Conservation (phyloP, 192 early-diverging fungal genomes). For the Chytriomyces confervae region DNA sequence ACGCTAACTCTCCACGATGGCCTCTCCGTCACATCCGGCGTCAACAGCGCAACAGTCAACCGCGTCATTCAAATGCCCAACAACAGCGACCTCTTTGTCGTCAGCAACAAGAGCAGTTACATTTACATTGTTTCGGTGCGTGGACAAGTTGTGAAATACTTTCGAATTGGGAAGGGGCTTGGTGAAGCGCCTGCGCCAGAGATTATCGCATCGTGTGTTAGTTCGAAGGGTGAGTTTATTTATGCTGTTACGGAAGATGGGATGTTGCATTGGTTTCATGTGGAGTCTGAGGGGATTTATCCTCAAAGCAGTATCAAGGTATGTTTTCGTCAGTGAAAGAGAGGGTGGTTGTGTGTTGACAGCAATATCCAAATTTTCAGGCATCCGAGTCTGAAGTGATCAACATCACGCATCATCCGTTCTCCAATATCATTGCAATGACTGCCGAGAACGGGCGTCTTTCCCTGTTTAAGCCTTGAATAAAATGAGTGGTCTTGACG, state of each 20-base stretch:
- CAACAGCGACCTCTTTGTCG: conserved; percentile 69
- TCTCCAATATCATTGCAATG: conserved; percentile 76
- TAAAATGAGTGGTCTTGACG: neutral
- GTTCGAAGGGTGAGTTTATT: conserved; percentile 82
- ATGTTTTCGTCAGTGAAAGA: neutral
- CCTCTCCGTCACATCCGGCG: conserved; percentile 43
- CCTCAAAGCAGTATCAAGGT: conserved; percentile 21
- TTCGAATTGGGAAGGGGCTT: conserved; percentile 31
- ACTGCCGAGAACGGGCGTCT: conserved; percentile 68
- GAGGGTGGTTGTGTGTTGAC: neutral
- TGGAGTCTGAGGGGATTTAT: conserved; percentile 60
- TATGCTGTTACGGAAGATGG: conserved; percentile 79
- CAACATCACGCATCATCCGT: conserved; percentile 83
- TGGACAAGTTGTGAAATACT: conserved; percentile 27
- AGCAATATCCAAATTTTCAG: conserved; percentile 23
- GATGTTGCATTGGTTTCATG: conserved; percentile 70
- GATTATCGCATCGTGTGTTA: conserved; percentile 65
- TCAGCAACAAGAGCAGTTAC: conserved; percentile 79
- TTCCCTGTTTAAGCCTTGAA: neutral
- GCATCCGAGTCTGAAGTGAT: conserved; percentile 73
- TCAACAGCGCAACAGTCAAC: conserved; percentile 56
- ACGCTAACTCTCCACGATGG: conserved; percentile 72
- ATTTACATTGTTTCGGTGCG: conserved; percentile 71
- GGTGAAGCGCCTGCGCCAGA: conserved; percentile 46
- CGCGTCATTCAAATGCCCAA: conserved; percentile 69